Evolutionary conservation across 345 rosid genomes (phyloP).

Genomic region (Syzygium aqueum): DNA sequence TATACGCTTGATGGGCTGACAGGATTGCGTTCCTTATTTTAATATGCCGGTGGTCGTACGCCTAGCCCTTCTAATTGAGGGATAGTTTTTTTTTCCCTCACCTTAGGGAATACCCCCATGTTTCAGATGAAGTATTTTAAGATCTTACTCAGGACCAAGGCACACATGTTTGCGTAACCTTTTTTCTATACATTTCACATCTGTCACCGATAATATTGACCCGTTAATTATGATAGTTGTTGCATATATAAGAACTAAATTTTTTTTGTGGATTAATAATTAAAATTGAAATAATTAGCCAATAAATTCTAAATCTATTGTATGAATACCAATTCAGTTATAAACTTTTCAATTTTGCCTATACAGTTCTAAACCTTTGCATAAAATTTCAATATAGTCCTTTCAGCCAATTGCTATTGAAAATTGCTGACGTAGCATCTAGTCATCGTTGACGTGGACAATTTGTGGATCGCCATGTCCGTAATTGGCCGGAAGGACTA

Average conservation of each 20-base stretch:
- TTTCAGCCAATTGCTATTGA: not conserved
- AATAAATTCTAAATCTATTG: not conserved
- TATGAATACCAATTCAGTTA: no score
- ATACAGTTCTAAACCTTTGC: not conserved
- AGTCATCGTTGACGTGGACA: accelerated
- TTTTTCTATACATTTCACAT: not conserved
- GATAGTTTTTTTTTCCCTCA: no score
- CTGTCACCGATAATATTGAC: accelerated
- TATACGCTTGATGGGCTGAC: no score
- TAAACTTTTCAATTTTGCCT: not conserved
- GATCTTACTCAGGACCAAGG: not conserved
- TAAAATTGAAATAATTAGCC: not conserved
- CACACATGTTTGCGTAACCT: not conserved
- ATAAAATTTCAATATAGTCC: accelerated
- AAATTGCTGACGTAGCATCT: accelerated
- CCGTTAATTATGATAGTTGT: accelerated
- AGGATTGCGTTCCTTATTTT: no score
- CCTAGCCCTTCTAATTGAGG: no score
- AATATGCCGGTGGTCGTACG: no score
- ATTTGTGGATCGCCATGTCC: accelerated
- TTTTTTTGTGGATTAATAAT: not conserved
- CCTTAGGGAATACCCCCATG: no score
- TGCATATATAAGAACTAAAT: not conserved
- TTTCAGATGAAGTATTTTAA: no score
- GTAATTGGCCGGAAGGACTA: not conserved